phyloP scores from a whole-genome alignment of 805 yeast species.

The Hanseniaspora opuntiae region DNA sequence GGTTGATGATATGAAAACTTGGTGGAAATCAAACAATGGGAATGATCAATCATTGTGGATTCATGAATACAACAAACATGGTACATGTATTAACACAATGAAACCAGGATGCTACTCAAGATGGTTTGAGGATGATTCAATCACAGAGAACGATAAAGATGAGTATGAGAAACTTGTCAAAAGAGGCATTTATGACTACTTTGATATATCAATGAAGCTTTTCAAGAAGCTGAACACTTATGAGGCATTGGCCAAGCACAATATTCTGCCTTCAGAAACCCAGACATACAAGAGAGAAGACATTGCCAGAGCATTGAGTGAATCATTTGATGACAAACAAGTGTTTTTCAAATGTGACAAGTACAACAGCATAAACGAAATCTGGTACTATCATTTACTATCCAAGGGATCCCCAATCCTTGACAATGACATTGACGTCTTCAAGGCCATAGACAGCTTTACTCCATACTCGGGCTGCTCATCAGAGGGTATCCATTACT shows the following conservation, averaged over 20 bases:
- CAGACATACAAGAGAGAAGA: slow-evolving; percentile 45
- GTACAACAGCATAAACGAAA: slow-evolving; percentile 31
- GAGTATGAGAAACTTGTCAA: slow-evolving; percentile 14
- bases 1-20: slow-evolving; percentile 39
- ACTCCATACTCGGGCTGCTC: slow-evolving; percentile 49
- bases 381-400: slow-evolving; percentile 70
- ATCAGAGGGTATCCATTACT: slow-evolving; percentile 48
- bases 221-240: slow-evolving; percentile 53
- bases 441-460: slow-evolving; percentile 47
- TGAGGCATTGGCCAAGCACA: slow-evolving; percentile 49
- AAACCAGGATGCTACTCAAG: slow-evolving; percentile 54
- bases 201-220: slow-evolving; percentile 42
- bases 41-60: slow-evolving; percentile 63
- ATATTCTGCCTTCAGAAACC: slow-evolving; percentile 52
- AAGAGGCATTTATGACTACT: slow-evolving; percentile 54
- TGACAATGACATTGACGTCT: slow-evolving; percentile 33
- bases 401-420: slow-evolving; percentile 51
- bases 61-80: slow-evolving; percentile 90
- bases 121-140: slow-evolving; percentile 18
- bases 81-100: slow-evolving; percentile 76
- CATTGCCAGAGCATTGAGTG: slow-evolving; percentile 38
- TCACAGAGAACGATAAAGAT: slow-evolving; percentile 10
- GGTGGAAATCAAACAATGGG: slow-evolving; percentile 68
- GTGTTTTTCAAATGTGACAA: slow-evolving; percentile 52
- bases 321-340: slow-evolving; percentile 36